A percentile compares a stretch with the other conserved stretches of the same genome.
phyloP scores from a whole-genome alignment of 225 moss, liverwort and hornwort species.

The Climacium dendroides region DNA sequence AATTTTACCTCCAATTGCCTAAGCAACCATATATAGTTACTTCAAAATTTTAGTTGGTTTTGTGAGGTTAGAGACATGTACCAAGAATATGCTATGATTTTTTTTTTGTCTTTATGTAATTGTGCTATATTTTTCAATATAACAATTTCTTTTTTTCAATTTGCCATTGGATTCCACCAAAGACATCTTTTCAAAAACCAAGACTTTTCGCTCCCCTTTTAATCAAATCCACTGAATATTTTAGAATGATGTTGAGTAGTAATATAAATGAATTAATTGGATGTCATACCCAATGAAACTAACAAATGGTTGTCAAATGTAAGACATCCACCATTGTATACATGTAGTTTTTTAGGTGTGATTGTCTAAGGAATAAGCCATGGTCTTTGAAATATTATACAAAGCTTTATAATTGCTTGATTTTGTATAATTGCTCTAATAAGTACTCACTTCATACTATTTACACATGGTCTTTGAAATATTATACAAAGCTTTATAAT shows the following conservation, averaged over 20 bases:
- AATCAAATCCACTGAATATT: background rate
- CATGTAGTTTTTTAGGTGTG: background rate
- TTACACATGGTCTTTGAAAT: too few species aligned
- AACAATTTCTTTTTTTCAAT: too few species aligned
- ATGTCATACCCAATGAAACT: background rate
- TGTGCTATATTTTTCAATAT: too few species aligned
- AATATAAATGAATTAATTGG: background rate
- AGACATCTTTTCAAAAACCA: too few species aligned
- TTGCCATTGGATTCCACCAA: too few species aligned
- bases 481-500: too few species aligned
- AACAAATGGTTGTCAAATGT: background rate
- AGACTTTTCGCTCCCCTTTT: background rate
- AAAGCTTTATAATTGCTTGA: background rate
- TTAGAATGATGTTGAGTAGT: rapidly evolving
- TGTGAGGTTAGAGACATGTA: too few species aligned
- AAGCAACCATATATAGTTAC: too few species aligned
- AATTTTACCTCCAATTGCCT: too few species aligned
- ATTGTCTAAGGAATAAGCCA: background rate
- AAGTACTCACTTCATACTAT: background rate
- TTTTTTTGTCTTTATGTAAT: too few species aligned
- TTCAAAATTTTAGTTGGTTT: too few species aligned
- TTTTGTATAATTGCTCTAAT: background rate
- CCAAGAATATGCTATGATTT: too few species aligned
- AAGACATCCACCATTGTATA: background rate
- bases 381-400: background rate